Evolutionary conservation across 2,329 filamentous ascomycete species (phyloP), one percentile per base, ranked within the genome.

Genomic region (Seiridium unicorne): DNA sequence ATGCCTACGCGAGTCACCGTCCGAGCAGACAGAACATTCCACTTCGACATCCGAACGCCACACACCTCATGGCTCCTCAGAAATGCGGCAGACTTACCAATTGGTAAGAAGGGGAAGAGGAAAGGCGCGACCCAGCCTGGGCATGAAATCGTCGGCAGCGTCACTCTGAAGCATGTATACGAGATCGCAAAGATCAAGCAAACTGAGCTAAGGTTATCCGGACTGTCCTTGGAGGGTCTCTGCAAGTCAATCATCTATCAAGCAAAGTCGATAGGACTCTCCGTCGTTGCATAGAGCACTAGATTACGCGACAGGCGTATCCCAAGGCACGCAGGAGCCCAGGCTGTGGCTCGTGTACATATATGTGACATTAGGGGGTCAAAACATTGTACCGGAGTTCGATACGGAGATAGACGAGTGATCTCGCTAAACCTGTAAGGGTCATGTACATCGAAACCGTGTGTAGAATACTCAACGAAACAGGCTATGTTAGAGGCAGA

Each of bases 171-270:
- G 82, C 95, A 99, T 78, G 81, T 99, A 31, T 98, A 93, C 78
- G 94, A 98, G 79, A 98, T 99, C 76, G 95, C 95, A 65, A 93
- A 92, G 82, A 96, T 99, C 72, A 99, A 99, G 84, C 89, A 92
- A 66, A 80, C 84, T 57, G 91, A 95, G 76, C 78, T 88, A 63
- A 83, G 91, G 61, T 76, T 94, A 63, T 92, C 90, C 2, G 91
- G 90, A 2, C 73, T 92, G 68, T 83, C 85, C 53, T 75, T 93
- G 57, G 82, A 92, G 73, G 88, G 89, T 1, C 71, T 94, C 35
- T 92, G 90, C 77, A 88, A 84, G 76, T 86, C 87, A 58, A 81
- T 94, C 62, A 91, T 94, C 66, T 88, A 81, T 66, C 89, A 91
- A 75, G 88, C 89, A 60, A 91, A 87, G 77, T 89, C 89, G 26